These are phyloP conservation scores for Circinella minor DNA, from an alignment of 371 early-diverging fungal genomes.

Conservation along the genomic window DNA sequence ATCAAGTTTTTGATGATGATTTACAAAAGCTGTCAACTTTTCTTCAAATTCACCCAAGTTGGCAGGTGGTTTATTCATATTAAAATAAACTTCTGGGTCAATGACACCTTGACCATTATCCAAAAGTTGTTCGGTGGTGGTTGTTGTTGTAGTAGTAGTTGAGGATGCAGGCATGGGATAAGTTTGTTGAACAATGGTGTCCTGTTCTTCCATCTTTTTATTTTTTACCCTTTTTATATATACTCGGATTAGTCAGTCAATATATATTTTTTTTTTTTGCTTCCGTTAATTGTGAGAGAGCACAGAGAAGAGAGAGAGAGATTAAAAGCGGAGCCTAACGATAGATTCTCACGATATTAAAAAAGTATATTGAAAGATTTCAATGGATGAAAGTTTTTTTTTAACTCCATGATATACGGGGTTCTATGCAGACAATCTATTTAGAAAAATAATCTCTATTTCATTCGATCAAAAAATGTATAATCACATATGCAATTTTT, in stretches of 20 bases:
- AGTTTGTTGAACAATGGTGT: conserved; percentile 18
- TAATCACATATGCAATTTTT: too few relatives aligned
- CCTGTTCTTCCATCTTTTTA: conserved; percentile 1
- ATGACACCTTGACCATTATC: conserved; percentile 62
- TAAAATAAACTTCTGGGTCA: conserved; percentile 84
- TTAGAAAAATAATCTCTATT: too few relatives aligned
- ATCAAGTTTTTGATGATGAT: conserved; percentile 57
- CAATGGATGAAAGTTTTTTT: too few relatives aligned
- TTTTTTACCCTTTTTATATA: not conserved
- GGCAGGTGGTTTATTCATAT: conserved; percentile 74
- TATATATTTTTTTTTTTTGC: too few relatives aligned
- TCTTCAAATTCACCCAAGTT: conserved; percentile 68
- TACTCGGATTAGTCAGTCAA: not conserved
- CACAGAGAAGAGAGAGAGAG: too few relatives aligned
- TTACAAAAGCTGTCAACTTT: conserved; percentile 73
- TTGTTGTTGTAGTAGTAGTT: not conserved
- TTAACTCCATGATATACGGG: too few relatives aligned
- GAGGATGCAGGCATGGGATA: conserved; percentile 17
- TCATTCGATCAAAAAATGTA: too few relatives aligned
- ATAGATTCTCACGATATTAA: too few relatives aligned
- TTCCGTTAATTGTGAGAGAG: too few relatives aligned
- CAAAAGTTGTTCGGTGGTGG: conserved; percentile 31
- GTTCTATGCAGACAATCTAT: too few relatives aligned
- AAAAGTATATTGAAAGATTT: too few relatives aligned
- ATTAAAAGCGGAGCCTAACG: too few relatives aligned